Evolutionary conservation across 345 rosid genomes (phyloP).

Genomic region (Salix arbutifolia): DNA sequence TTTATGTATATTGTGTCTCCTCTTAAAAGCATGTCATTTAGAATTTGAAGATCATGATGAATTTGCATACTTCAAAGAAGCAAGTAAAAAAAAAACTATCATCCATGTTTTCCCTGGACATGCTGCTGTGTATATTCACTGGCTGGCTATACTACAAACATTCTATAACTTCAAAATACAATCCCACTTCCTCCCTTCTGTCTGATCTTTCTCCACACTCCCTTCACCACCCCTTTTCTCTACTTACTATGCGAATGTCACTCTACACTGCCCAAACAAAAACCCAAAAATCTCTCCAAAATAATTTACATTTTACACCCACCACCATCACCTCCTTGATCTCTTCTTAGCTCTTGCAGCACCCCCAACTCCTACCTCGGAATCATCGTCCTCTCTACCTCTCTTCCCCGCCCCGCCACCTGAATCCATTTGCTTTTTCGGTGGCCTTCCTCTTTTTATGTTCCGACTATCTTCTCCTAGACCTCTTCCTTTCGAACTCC

Average conservation of each 20-base stretch:
- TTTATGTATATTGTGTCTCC: no score
- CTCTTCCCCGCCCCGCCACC: slow-evolving; percentile 24
- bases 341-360: slow-evolving; percentile 40
- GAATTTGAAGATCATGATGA: no score
- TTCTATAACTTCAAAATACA: slow-evolving; percentile 2
- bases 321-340: slow-evolving; percentile 36
- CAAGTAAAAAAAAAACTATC: neutral
- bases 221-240: neutral
- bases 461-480: slow-evolving; percentile 33
- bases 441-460: slow-evolving; percentile 40
- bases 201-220: neutral
- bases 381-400: slow-evolving; percentile 31
- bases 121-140: slow-evolving; percentile 9
- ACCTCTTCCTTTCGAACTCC: slow-evolving; percentile 41
- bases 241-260: neutral
- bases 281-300: neutral
- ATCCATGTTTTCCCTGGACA: slow-evolving; percentile 3
- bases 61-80: neutral
- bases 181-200: neutral
- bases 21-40: no score
- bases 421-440: slow-evolving; percentile 26
- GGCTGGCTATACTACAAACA: slow-evolving; percentile 2
- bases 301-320: slow-evolving; percentile 34
- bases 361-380: slow-evolving; percentile 19
- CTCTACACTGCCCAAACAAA: neutral